Evolutionary conservation across 129 eudicot genomes (phyloP), one percentile per base, ranked within the genome.

Genomic region (Tagetes patula): DNA sequence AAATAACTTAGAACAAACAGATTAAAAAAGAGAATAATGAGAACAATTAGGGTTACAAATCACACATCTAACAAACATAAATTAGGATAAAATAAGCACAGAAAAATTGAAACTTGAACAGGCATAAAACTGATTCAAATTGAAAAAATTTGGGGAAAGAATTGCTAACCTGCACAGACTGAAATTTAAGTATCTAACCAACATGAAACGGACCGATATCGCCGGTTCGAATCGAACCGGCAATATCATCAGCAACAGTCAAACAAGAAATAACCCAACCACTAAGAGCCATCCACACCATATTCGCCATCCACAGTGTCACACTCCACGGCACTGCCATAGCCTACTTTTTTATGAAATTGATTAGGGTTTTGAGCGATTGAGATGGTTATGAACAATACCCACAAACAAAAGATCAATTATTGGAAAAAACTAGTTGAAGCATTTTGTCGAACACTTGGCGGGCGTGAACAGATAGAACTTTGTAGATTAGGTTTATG

Each of bases 191-290:
- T 81, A 91, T 36, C 80, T 81, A 91, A 36, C 82, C 97, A 62
- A 83, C 86, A 83, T 83, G 89, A 10, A 88, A 92, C 34, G 91
- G 90, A 46, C 97, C 89, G 13, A 92, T 86, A 69, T 89, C 97
- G 11, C 97, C 97, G 1, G 84, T 71, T 1, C 96, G 86, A 53
- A 92, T 79, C 3, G 96, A 83, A 39, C 58, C 52, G 47, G 97
- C 97, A 74, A 92, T 85, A 71, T 89, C 94, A 85, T 92, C 96
- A 71, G 97, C 96, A 61, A 92, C 82, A 75, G 78, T 75, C 53
- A 88, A 83, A 72, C 91, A 86, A 39, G 97, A 85, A 55, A 85
- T 39, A 4, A 92, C 85, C 94, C 96, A 89, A 50, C 87, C 85
- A 78, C 70, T 67, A 5, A 92, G 27, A 42, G 91, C 84, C 72